A percentile compares a stretch with the other conserved stretches of the same genome.
phyloP scores from a whole-genome alignment of 2,329 filamentous ascomycete genomes.

The Scedosporium dehoogii region DNA sequence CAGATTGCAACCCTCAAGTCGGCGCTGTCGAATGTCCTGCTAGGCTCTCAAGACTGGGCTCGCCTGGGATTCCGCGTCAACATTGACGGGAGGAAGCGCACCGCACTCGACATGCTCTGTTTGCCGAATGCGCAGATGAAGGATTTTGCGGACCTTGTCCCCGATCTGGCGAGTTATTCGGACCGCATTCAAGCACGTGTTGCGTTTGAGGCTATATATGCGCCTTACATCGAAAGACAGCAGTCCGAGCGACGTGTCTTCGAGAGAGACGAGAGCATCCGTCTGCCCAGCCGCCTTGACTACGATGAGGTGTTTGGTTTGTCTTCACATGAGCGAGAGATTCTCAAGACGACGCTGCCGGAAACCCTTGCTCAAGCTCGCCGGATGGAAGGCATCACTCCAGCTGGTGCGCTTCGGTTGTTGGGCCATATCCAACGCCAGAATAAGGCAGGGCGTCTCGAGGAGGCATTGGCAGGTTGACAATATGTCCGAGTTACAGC shows the following conservation, averaged over 20 bases:
- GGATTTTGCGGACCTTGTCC: slow-evolving; percentile 48
- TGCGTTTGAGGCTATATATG: slow-evolving; percentile 74
- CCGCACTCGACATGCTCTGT: slow-evolving; percentile 71
- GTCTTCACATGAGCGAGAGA: slow-evolving; percentile 66
- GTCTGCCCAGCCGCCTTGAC: slow-evolving; percentile 63
- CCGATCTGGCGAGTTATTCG: slow-evolving; percentile 42
- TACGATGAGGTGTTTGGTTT: slow-evolving; percentile 66
- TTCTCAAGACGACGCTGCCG: slow-evolving; percentile 60
- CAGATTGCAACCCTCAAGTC: slow-evolving; percentile 58
- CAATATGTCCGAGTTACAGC: background rate
- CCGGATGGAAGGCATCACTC: slow-evolving; percentile 70
- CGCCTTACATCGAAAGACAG: slow-evolving; percentile 74
- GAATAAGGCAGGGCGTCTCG: slow-evolving; percentile 1
- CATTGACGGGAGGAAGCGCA: slow-evolving; percentile 55
- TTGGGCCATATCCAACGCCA: slow-evolving; percentile 47
- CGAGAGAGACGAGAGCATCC: slow-evolving; percentile 64
- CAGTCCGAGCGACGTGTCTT: slow-evolving; percentile 55
- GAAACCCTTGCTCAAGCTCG: slow-evolving; percentile 84
- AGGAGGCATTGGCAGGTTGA: slow-evolving; percentile 6
- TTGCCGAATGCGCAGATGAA: slow-evolving; percentile 50
- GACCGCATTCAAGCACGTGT: slow-evolving; percentile 57
- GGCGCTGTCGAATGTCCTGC: slow-evolving; percentile 46
- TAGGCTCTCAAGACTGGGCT: slow-evolving; percentile 58
- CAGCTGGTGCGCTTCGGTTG: slow-evolving; percentile 48
- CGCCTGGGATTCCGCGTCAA: slow-evolving; percentile 59